Evolutionary conservation across 176 grass and related monocot species (phyloP).

Genomic region (Triticum turgidum): DNA sequence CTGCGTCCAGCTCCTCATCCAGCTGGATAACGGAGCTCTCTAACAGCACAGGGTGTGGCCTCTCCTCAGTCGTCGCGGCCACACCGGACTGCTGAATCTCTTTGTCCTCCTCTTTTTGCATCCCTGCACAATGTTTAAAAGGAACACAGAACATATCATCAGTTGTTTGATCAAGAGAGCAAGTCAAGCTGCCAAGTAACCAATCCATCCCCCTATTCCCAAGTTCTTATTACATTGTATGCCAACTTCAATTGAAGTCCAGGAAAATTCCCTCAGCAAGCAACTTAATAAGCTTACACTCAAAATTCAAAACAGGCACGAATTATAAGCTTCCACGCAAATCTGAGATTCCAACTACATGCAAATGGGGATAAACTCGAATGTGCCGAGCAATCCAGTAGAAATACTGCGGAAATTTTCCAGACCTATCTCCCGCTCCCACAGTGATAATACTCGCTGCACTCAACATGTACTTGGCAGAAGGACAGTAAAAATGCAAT

Average conservation of each 20-base stretch:
- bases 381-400: not conserved
- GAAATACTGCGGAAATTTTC: not conserved
- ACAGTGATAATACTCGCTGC: not conserved
- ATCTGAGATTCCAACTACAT: not conserved
- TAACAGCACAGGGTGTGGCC: not conserved
- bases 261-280: not conserved
- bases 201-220: too few species aligned
- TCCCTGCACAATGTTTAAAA: not conserved
- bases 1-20: not conserved
- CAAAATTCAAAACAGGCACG: not conserved
- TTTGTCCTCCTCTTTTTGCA: not conserved
- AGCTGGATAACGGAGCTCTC: not conserved
- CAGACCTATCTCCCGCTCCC: not conserved
- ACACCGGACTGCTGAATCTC: not conserved
- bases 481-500: not conserved
- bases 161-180: too few species aligned
- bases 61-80: not conserved
- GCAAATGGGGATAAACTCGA: not conserved
- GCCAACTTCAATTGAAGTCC: too few species aligned
- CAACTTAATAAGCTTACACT: not conserved
- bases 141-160: not conserved
- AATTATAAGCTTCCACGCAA: not conserved
- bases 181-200: too few species aligned
- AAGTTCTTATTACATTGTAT: too few species aligned
- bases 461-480: not conserved